phyloP scores from a whole-genome alignment of 179 eudicot species.

The Sideroxylon spinosum region DNA sequence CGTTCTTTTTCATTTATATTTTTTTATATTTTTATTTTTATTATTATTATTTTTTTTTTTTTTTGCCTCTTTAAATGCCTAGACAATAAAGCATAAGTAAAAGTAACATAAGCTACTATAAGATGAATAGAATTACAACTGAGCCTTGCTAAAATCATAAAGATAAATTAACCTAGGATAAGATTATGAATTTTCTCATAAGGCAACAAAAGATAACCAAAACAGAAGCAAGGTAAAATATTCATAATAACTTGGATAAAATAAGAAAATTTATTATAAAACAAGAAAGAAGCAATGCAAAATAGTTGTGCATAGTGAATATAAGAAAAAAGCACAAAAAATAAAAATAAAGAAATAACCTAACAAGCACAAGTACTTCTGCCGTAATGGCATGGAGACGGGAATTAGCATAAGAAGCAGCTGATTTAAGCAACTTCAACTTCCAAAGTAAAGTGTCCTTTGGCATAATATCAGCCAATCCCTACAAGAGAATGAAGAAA shows the following conservation, averaged over 20 bases:
- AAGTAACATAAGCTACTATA: no score
- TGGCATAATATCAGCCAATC: constrained; percentile 58
- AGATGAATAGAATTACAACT: no score
- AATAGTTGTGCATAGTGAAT: neutral
- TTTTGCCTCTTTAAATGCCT: no score
- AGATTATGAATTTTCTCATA: neutral
- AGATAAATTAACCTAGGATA: no score
- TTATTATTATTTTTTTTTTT: no score
- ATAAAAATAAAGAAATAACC: constrained; percentile 27
- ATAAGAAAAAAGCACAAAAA: neutral
- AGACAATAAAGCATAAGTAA: no score
- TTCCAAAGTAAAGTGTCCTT: constrained; percentile 69
- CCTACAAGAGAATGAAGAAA: constrained; percentile 24
- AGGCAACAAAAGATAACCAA: neutral
- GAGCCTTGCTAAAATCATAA: no score
- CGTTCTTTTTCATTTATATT: no score
- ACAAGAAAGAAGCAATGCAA: neutral
- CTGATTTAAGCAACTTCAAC: constrained; percentile 70
- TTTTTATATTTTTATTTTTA: no score
- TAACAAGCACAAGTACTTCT: constrained; percentile 85
- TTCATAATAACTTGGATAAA: neutral
- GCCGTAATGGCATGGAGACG: constrained; percentile 76
- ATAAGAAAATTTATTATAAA: no score
- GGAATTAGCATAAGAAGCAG: constrained; percentile 64
- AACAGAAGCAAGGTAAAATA: constrained; percentile 3